Percentiles rank a stretch among this genome's conserved stretches.
Evolutionary conservation across 1,284 basidiomycete genomes (phyloP).

Genomic region (Phylloboletellus chloephorus): DNA sequence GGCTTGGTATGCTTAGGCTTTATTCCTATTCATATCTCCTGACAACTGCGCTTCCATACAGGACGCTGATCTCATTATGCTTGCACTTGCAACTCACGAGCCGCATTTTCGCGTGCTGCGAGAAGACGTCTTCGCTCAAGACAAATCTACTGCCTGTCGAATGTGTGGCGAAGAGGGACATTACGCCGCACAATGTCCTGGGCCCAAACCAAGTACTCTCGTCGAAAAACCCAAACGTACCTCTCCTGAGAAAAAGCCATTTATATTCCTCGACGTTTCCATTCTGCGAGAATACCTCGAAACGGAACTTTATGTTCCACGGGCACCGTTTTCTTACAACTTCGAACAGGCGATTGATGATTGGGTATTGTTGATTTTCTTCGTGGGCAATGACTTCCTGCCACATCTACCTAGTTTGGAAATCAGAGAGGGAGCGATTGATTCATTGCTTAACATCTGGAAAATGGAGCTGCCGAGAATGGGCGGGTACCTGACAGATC

Average conservation of each 20-base stretch:
- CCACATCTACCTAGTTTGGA: constrained; percentile 97
- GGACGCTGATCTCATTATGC: constrained; percentile 99
- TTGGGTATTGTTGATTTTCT: constrained; percentile 99
- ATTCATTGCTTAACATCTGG: constrained; percentile 95
- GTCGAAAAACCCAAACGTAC: constrained; percentile 58
- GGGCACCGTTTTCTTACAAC: constrained; percentile 83
- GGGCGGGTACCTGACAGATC: constrained; percentile 95
- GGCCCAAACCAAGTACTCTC: constrained; percentile 60
- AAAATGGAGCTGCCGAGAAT: constrained; percentile 87
- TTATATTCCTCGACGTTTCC: constrained; percentile 98
- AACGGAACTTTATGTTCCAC: constrained; percentile 84
- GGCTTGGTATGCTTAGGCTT: constrained; percentile 65
- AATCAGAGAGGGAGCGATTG: constrained; percentile 98
- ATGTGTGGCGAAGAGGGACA: constrained; percentile 94
- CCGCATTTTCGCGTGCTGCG: constrained; percentile 95
- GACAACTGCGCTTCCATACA: constrained; percentile 29
- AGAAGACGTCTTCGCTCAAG: constrained; percentile 95
- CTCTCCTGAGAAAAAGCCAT: constrained; percentile 86
- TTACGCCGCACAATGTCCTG: constrained; percentile 89
- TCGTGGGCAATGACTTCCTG: constrained; percentile 99
- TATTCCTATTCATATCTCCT: constrained; percentile 5
- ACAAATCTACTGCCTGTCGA: constrained; percentile 76
- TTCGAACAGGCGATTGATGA: constrained; percentile 98
- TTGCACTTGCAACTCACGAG: constrained; percentile 96
- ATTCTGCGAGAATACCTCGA: constrained; percentile 96